These are phyloP conservation scores for Cyberlindnera veronae DNA, from an alignment of 805 yeast species.

Conservation along the genomic window DNA sequence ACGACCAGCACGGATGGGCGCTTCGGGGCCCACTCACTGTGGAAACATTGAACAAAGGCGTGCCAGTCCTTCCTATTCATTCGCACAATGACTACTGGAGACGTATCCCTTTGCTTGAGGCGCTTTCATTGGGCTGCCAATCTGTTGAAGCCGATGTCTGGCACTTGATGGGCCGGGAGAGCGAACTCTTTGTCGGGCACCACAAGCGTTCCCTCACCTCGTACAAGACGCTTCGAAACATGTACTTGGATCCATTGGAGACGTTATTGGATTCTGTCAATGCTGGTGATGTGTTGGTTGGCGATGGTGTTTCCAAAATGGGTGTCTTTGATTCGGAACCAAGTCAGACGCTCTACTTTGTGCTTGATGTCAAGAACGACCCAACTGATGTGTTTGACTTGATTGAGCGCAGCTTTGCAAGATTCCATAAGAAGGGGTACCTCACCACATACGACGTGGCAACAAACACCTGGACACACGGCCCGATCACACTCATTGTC, in stretches of 20 bases:
- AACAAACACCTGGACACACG: slow-evolving; percentile 34
- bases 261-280: slow-evolving; percentile 44
- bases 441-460: slow-evolving; percentile 45
- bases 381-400: slow-evolving; percentile 41
- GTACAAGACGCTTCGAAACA: slow-evolving; percentile 41
- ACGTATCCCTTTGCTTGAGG: slow-evolving; percentile 52
- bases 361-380: slow-evolving; percentile 63
- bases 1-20: background rate
- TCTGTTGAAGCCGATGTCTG: slow-evolving; percentile 70
- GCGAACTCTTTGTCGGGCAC: slow-evolving; percentile 61
- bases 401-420: slow-evolving; percentile 42
- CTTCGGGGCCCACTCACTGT: slow-evolving; percentile 5
- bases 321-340: slow-evolving; percentile 35
- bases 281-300: slow-evolving; percentile 15
- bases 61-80: slow-evolving; percentile 39
- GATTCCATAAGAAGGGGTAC: slow-evolving; percentile 46
- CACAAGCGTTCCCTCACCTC: slow-evolving; percentile 42
- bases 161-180: slow-evolving; percentile 28
- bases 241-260: slow-evolving; percentile 54
- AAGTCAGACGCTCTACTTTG: slow-evolving; percentile 51
- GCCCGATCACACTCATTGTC: slow-evolving; percentile 59
- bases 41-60: slow-evolving; percentile 9
- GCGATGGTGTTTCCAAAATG: slow-evolving; percentile 1
- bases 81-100: slow-evolving; percentile 75
- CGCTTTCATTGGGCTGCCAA: slow-evolving; percentile 46